Evolutionary conservation across 2,329 filamentous ascomycete species (phyloP).

Genomic region (Aureobasidium lini): DNA sequence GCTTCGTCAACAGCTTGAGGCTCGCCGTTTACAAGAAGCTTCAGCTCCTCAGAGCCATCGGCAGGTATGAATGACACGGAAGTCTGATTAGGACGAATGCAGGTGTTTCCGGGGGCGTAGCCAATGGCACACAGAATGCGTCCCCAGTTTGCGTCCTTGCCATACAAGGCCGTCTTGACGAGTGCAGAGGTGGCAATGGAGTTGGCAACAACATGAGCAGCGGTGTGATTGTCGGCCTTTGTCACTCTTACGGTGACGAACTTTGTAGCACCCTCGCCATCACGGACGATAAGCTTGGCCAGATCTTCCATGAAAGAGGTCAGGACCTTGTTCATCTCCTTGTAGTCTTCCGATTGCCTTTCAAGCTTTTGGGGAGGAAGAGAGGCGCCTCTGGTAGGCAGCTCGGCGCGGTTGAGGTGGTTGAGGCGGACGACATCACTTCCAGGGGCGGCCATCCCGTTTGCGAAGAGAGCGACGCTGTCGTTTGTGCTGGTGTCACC

Average conservation of each 20-base stretch:
- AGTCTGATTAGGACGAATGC: slow-evolving; percentile 61
- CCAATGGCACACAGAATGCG: slow-evolving; percentile 92
- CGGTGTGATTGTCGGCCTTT: slow-evolving; percentile 60
- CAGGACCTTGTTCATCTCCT: slow-evolving; percentile 62
- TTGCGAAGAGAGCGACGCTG: slow-evolving; percentile 88
- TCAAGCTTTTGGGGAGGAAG: not conserved
- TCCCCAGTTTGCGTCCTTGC: slow-evolving; percentile 97
- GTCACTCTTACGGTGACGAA: slow-evolving; percentile 88
- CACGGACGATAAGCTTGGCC: slow-evolving; percentile 86
- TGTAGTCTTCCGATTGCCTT: slow-evolving; percentile 48
- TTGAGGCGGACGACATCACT: not conserved
- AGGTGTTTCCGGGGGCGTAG: slow-evolving; percentile 59
- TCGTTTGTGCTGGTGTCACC: slow-evolving; percentile 98
- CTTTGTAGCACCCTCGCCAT: slow-evolving; percentile 96
- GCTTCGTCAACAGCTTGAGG: slow-evolving; percentile 71
- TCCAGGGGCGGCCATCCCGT: slow-evolving; percentile 62
- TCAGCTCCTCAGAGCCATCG: slow-evolving; percentile 69
- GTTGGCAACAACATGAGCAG: slow-evolving; percentile 72
- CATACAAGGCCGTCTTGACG: slow-evolving; percentile 95
- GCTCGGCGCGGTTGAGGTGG: not conserved
- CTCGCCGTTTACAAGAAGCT: slow-evolving; percentile 70
- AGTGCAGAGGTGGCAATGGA: slow-evolving; percentile 86
- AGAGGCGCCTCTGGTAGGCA: not conserved
- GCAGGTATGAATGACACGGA: slow-evolving; percentile 71
- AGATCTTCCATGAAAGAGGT: slow-evolving; percentile 74